Conservation (phyloP, 331 rosid species). For the Rosa hybrid region DNA sequence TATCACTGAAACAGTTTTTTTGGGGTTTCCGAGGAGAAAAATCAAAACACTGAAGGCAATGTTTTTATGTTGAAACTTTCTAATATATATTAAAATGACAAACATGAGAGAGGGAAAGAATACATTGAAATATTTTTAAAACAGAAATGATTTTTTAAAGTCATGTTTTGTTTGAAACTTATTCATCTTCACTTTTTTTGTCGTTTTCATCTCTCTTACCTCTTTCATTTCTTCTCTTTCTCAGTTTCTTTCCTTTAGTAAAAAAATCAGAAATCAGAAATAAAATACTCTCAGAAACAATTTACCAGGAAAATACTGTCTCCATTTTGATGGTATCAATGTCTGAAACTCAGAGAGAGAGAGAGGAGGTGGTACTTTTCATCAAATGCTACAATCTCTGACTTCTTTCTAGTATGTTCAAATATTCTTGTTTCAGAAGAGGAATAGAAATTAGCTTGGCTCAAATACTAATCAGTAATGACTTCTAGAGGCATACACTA, state of each 20-base stretch:
- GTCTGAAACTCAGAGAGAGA: neutral
- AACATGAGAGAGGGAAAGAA: neutral
- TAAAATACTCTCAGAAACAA: neutral
- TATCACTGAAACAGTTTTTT: neutral
- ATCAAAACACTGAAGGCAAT: neutral
- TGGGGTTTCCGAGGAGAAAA: neutral
- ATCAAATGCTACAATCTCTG: neutral
- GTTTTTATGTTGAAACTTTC: too few relatives aligned
- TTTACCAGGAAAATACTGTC: neutral
- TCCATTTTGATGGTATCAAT: neutral
- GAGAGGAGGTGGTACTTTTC: neutral
- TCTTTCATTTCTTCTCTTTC: neutral
- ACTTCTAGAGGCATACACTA: neutral
- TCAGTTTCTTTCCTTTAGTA: neutral
- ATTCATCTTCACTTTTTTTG: neutral
- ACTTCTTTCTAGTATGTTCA: neutral
- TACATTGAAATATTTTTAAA: neutral
- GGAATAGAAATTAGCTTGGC: neutral
- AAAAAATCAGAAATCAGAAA: neutral
- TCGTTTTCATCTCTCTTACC: neutral
- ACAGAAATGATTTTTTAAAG: neutral
- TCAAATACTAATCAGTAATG: neutral
- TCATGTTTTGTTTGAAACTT: neutral
- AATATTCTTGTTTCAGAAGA: neutral
- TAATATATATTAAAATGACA: too few relatives aligned